These are phyloP conservation scores for Trebouxia sp. DNA, from an alignment of 139 green algal genomes.

Conservation along the genomic window DNA sequence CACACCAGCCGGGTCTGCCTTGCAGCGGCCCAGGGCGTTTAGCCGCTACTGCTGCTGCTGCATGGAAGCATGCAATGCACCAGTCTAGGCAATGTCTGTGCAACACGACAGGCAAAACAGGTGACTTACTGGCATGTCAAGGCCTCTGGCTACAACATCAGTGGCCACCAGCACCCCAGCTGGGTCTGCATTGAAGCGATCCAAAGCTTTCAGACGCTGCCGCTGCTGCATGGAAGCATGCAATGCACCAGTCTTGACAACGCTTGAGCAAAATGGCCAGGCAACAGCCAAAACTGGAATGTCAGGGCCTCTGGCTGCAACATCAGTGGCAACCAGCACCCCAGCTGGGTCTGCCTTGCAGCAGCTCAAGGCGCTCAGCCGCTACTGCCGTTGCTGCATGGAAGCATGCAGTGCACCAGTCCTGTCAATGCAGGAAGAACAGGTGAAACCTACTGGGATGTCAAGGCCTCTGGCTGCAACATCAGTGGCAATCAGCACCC, in stretches of 20 bases:
- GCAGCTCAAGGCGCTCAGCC: constrained; percentile 89
- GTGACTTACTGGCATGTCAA: constrained; percentile 74
- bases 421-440: background rate
- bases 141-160: constrained; percentile 93
- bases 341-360: constrained; percentile 70
- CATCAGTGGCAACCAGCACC: constrained; percentile 93
- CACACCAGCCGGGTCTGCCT: constrained; percentile 55
- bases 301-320: constrained; percentile 93
- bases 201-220: constrained; percentile 90
- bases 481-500: constrained; percentile 93
- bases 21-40: constrained; percentile 92
- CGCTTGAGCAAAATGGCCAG: constrained; percentile 81
- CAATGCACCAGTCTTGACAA: constrained; percentile 60
- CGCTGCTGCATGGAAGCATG: constrained; percentile 91
- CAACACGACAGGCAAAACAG: background rate
- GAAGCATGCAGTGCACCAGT: constrained; percentile 56
- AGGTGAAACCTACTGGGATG: constrained; percentile 48
- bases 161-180: constrained; percentile 89
- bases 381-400: constrained; percentile 95
- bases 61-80: constrained; percentile 71
- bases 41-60: constrained; percentile 95
- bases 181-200: constrained; percentile 78
- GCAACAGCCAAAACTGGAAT: constrained; percentile 66
- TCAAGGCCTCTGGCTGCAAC: constrained; percentile 95
- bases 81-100: too few species aligned